phyloP scores from a whole-genome alignment of 495 filamentous ascomycete genomes.

The Penicillium dipodomyicola region DNA sequence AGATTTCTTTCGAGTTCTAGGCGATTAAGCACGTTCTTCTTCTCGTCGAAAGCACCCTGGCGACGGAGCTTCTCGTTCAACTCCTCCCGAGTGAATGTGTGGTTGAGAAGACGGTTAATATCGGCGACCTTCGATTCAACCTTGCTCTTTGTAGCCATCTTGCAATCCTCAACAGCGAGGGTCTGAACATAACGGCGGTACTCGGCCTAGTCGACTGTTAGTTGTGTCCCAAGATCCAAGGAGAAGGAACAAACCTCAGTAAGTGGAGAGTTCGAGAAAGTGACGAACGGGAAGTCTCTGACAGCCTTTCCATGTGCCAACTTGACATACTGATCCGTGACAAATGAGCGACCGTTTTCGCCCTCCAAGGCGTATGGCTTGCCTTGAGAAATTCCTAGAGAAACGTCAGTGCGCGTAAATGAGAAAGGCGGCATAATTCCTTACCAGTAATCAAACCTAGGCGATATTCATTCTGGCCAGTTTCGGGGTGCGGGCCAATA shows the following conservation, averaged over 20 bases:
- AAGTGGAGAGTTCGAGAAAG: constrained; percentile 72
- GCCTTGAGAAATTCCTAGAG: constrained; percentile 68
- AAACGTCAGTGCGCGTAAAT: constrained; percentile 31
- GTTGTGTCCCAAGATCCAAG: constrained; percentile 1
- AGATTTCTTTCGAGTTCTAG: constrained; percentile 58
- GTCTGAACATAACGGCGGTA: constrained; percentile 79
- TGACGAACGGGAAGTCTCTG: constrained; percentile 77
- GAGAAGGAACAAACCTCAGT: constrained; percentile 59
- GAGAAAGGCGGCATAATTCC: constrained; percentile 8
- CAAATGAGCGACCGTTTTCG: constrained; percentile 64
- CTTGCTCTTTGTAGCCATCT: constrained; percentile 64
- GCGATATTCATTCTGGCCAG: constrained; percentile 71
- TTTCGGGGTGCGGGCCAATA: constrained; percentile 67
- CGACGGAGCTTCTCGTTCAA: constrained; percentile 72
- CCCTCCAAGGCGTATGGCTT: constrained; percentile 76
- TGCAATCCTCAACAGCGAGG: constrained; percentile 65
- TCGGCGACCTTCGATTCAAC: constrained; percentile 71
- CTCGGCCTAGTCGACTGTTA: constrained; percentile 58
- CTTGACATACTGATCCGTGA: constrained; percentile 72
- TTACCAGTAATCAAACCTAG: constrained; percentile 83
- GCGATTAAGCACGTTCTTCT: constrained; percentile 62
- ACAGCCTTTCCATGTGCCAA: constrained; percentile 73
- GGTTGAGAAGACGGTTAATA: constrained; percentile 75
- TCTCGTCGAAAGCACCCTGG: constrained; percentile 59
- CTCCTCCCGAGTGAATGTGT: constrained; percentile 75